Evolutionary conservation across 257 asterid genomes (phyloP).

Genomic region (Salvia miltiorrhiza): DNA sequence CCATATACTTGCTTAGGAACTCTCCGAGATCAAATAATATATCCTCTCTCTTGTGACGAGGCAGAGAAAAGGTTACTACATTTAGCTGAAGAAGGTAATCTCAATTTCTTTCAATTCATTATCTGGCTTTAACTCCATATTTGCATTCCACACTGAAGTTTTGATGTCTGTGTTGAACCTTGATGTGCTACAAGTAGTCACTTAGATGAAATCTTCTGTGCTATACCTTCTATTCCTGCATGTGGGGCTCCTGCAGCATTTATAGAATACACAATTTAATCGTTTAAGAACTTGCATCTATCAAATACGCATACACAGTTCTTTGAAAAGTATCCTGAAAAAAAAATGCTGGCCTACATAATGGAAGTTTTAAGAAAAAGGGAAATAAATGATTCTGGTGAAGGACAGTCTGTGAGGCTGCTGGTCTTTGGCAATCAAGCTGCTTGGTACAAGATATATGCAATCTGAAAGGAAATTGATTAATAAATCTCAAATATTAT

Average conservation of each 20-base stretch:
- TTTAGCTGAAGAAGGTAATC: constrained; percentile 47
- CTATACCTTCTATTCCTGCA: constrained; percentile 3
- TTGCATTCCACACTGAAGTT: not conserved
- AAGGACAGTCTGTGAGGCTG: not conserved
- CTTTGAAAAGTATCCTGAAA: not conserved
- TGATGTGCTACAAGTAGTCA: not conserved
- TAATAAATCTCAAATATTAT: not conserved
- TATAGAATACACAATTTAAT: not conserved
- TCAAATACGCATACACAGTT: not conserved
- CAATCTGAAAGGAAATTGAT: not conserved
- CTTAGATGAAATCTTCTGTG: not conserved
- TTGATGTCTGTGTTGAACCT: not conserved
- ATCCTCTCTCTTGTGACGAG: constrained; percentile 81
- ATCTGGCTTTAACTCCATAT: constrained; percentile 10
- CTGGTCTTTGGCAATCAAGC: not conserved
- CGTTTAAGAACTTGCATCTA: not conserved
- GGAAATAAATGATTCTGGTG: not conserved
- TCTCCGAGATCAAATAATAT: constrained; percentile 94
- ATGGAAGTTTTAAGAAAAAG: not conserved
- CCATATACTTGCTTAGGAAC: constrained; percentile 99
- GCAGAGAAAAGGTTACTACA: constrained; percentile 61
- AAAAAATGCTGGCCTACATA: not conserved
- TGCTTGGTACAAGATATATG: constrained; percentile 6
- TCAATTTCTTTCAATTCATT: constrained; percentile 6
- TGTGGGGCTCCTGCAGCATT: not conserved